Conservation (phyloP, 495 filamentous ascomycete species). For the Echria macrotheca region DNA sequence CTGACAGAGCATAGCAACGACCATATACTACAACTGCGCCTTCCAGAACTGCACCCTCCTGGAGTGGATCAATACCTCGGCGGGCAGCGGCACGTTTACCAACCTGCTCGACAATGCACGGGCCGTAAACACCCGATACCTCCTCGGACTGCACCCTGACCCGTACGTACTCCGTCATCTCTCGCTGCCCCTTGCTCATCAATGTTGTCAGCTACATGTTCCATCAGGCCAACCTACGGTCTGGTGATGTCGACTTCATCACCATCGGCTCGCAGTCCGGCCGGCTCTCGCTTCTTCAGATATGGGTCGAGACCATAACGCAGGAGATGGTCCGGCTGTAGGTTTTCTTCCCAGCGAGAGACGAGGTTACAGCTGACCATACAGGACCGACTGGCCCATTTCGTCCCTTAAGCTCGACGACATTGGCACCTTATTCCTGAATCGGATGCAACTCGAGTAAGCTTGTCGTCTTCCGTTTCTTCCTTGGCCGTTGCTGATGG, state of each 20-base stretch:
- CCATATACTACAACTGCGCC: conserved; percentile 63
- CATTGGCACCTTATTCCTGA: conserved; percentile 46
- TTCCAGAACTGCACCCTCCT: conserved; percentile 48
- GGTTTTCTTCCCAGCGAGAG: not conserved
- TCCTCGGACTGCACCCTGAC: conserved; percentile 51
- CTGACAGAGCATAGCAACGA: conserved; percentile 34
- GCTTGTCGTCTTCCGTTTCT: too few relatives aligned
- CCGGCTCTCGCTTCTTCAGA: conserved; percentile 52
- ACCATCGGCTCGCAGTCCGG: conserved; percentile 47
- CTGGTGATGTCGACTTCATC: conserved; percentile 39
- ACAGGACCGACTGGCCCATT: conserved; percentile 49
- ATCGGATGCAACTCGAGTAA: conserved; percentile 49
- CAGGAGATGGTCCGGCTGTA: conserved; percentile 51
- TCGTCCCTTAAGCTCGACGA: conserved; percentile 52
- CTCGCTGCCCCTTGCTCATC: not conserved
- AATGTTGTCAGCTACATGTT: conserved; percentile 35
- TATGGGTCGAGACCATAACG: conserved; percentile 55
- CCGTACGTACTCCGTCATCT: conserved; percentile 4
- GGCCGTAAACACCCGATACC: conserved; percentile 48
- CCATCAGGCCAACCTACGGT: conserved; percentile 57
- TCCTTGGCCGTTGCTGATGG: too few relatives aligned
- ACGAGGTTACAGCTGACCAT: not conserved
- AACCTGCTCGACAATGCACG: conserved; percentile 44
- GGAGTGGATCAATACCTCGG: conserved; percentile 59
- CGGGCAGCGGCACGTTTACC: conserved; percentile 45